Evolutionary conservation across 352 stramenopile genomes (phyloP).

Genomic region (Globisporangium carolinianum): DNA sequence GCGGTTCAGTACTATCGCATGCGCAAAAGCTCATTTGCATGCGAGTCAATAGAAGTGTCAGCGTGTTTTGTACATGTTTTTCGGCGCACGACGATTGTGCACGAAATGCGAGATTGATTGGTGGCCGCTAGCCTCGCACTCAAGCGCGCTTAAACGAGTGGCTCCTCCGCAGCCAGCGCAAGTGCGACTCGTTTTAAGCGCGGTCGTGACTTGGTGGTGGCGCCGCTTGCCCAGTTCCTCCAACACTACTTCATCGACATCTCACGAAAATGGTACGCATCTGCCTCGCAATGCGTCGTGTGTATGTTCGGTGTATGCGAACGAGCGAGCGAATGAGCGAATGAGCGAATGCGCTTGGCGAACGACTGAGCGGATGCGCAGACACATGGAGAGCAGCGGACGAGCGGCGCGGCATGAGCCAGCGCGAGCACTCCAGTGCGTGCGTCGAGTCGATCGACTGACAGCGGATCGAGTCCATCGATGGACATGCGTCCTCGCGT

Average conservation of each 20-base stretch:
- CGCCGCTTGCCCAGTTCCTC: slow-evolving; percentile 27
- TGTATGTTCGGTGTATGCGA: not conserved
- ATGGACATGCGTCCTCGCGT: too few species aligned
- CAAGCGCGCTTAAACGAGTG: slow-evolving; percentile 14
- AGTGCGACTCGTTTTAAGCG: slow-evolving; percentile 27
- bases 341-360: not conserved
- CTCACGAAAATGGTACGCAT: slow-evolving; percentile 45
- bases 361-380: too few species aligned
- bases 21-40: too few species aligned
- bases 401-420: not conserved
- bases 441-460: too few species aligned
- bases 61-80: not conserved
- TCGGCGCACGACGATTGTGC: not conserved
- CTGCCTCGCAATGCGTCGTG: not conserved
- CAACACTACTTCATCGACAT: slow-evolving; percentile 83
- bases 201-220: slow-evolving; percentile 10
- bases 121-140: slow-evolving; percentile 11
- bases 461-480: too few species aligned
- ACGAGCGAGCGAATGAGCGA: not conserved
- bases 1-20: too few species aligned
- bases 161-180: not conserved
- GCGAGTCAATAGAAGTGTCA: not conserved
- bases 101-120: slow-evolving; percentile 18
- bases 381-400: not conserved
- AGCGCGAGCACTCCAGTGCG: too few species aligned